Conservation (phyloP, 768 basidiomycete species). For the Lactarius vividus region DNA sequence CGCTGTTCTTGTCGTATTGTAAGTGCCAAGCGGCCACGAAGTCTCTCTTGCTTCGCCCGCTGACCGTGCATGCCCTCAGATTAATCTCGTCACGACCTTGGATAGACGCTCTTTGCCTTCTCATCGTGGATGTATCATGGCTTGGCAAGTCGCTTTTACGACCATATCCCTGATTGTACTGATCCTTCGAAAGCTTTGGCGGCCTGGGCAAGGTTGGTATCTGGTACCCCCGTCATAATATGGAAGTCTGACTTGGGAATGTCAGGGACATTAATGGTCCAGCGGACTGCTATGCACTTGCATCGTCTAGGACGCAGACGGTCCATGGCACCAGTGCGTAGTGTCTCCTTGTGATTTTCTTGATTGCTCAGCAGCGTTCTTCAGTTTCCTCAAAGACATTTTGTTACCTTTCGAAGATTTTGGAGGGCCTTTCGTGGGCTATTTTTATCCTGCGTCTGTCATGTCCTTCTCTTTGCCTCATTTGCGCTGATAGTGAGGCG, state of each 20-base stretch:
- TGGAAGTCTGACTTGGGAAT: neutral
- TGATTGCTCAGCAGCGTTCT: conserved; percentile 17
- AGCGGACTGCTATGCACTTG: conserved; percentile 56
- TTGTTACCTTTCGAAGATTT: conserved; percentile 78
- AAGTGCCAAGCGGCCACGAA: conserved; percentile 8
- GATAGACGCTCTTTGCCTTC: conserved; percentile 53
- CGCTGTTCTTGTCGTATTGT: conserved; percentile 1
- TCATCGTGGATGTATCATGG: conserved; percentile 64
- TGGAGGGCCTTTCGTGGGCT: conserved; percentile 78
- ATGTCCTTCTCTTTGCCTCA: conserved; percentile 13
- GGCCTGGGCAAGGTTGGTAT: conserved; percentile 44
- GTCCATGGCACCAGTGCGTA: conserved; percentile 54
- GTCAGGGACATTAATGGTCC: conserved; percentile 66
- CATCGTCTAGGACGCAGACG: conserved; percentile 42
- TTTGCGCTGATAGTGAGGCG: conserved; percentile 8
- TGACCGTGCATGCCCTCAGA: conserved; percentile 37
- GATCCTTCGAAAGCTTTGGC: conserved; percentile 53
- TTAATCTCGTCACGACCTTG: conserved; percentile 69
- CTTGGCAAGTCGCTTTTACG: conserved; percentile 48
- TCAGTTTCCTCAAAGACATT: conserved; percentile 55
- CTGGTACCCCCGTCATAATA: neutral
- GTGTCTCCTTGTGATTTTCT: neutral
- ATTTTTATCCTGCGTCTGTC: conserved; percentile 53
- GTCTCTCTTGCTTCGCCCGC: neutral
- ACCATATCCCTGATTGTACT: conserved; percentile 6